These are phyloP conservation scores for Epichloe festucae DNA, from an alignment of 2,329 filamentous ascomycete genomes.

Conservation along the genomic window DNA sequence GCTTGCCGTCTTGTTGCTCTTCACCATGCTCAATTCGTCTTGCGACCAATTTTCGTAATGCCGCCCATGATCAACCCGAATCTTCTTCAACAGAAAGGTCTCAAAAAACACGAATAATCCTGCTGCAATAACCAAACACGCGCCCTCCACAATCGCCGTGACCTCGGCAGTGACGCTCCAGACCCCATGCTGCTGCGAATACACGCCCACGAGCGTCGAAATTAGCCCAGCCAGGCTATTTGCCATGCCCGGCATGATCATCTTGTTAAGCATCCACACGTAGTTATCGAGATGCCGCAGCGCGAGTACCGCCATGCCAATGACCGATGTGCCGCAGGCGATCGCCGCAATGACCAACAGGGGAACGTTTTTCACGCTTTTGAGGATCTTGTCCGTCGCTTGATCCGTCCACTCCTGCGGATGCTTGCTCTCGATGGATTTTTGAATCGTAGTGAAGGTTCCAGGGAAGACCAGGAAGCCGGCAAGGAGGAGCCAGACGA, in stretches of 20 bases:
- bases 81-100: slow-evolving; percentile 16
- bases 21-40: neutral
- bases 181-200: slow-evolving; percentile 30
- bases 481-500: slow-evolving; percentile 34
- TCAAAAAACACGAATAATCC: slow-evolving; percentile 19
- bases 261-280: slow-evolving; percentile 38
- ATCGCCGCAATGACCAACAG: slow-evolving; percentile 30
- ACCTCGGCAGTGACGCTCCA: slow-evolving; percentile 29
- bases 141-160: slow-evolving; percentile 23
- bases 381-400: slow-evolving; percentile 11
- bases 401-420: slow-evolving; percentile 8
- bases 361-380: slow-evolving; percentile 20
- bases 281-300: slow-evolving; percentile 33
- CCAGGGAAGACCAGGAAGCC: slow-evolving; percentile 40
- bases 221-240: slow-evolving; percentile 37
- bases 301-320: slow-evolving; percentile 30
- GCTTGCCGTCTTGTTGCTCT: neutral
- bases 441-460: slow-evolving; percentile 32
- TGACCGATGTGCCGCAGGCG: slow-evolving; percentile 23
- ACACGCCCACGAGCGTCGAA: slow-evolving; percentile 35
- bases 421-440: slow-evolving; percentile 12
- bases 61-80: slow-evolving; percentile 17
- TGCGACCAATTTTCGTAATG: slow-evolving; percentile 12
- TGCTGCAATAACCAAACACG: slow-evolving; percentile 14
- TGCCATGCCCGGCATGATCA: slow-evolving; percentile 32